Evolutionary conservation across 345 rosid genomes (phyloP).

Genomic region (Viola odorata): DNA sequence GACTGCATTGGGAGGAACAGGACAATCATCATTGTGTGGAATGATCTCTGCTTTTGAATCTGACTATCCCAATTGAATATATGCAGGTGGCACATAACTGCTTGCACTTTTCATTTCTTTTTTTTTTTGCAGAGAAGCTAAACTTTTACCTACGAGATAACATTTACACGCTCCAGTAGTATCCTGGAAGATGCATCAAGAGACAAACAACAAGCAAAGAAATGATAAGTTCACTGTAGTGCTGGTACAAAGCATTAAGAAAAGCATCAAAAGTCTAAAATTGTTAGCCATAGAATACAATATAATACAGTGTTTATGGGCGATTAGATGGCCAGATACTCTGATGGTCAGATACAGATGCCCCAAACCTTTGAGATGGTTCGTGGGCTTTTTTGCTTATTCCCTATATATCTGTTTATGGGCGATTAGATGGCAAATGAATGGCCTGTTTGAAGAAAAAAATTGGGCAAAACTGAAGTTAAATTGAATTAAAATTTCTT

Average conservation of each 20-base stretch:
- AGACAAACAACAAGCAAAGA: not conserved
- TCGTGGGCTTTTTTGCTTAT: too few relatives aligned
- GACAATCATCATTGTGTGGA: slow-evolving; percentile 21
- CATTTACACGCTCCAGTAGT: not conserved
- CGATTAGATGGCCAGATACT: too few relatives aligned
- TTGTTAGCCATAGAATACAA: too few relatives aligned
- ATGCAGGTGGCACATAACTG: slow-evolving; percentile 72
- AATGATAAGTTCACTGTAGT: not conserved
- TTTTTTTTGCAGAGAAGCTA: slow-evolving; percentile 3
- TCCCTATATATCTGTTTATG: too few relatives aligned
- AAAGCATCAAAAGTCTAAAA: not conserved
- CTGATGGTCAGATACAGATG: too few relatives aligned
- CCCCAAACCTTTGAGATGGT: too few relatives aligned
- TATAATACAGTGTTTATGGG: too few relatives aligned
- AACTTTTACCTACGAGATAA: not conserved
- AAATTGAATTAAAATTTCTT: too few relatives aligned
- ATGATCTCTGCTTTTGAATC: slow-evolving; percentile 39
- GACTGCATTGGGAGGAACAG: slow-evolving; percentile 9
- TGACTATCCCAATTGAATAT: slow-evolving; percentile 61
- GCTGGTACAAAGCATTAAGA: too few relatives aligned
- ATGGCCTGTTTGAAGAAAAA: too few relatives aligned
- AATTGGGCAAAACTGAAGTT: too few relatives aligned
- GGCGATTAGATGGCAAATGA: too few relatives aligned
- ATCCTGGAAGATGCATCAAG: slow-evolving; percentile 9
- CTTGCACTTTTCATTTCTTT: slow-evolving; percentile 57